phyloP scores from a whole-genome alignment of 225 moss, liverwort and hornwort species.

The Pseudoscleropodium purum region DNA sequence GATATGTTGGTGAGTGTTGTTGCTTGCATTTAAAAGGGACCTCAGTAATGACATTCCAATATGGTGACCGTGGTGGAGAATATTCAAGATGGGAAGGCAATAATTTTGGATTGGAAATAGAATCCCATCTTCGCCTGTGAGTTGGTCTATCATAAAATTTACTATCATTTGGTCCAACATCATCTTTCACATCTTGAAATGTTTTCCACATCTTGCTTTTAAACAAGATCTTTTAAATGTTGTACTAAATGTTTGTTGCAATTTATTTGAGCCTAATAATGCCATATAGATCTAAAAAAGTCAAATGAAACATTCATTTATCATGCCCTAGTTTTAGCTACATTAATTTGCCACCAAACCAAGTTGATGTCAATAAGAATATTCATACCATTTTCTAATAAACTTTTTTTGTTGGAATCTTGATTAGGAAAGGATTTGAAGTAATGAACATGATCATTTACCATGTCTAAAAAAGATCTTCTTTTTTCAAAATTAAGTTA shows the following conservation, averaged over 20 bases:
- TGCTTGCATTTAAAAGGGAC: background rate
- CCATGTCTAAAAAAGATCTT: background rate
- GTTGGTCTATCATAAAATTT: slow-evolving; percentile 2
- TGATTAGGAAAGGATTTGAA: background rate
- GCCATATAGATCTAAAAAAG: slow-evolving; percentile 1
- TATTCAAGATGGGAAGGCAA: slow-evolving; percentile 2
- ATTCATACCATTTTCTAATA: background rate
- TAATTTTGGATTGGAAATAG: background rate
- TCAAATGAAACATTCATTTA: slow-evolving; percentile 2
- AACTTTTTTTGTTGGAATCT: background rate
- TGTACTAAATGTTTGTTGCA: background rate
- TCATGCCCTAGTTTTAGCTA: background rate
- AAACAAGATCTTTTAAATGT: background rate
- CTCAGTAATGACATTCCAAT: background rate
- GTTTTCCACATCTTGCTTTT: slow-evolving; percentile 15
- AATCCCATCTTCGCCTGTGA: slow-evolving; percentile 24
- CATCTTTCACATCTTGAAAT: slow-evolving; percentile 3
- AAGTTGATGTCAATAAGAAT: background rate
- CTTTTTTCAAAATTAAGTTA: background rate
- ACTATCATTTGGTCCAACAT: background rate
- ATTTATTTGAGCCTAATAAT: background rate
- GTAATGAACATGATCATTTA: background rate
- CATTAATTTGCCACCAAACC: background rate
- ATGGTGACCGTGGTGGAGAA: background rate
- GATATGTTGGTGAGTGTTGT: background rate